A percentile compares a stretch with the other conserved stretches of the same genome.
These are phyloP conservation scores for Suhomyces sp. DNA, from an alignment of 805 yeast genomes.

Conservation along the genomic window DNA sequence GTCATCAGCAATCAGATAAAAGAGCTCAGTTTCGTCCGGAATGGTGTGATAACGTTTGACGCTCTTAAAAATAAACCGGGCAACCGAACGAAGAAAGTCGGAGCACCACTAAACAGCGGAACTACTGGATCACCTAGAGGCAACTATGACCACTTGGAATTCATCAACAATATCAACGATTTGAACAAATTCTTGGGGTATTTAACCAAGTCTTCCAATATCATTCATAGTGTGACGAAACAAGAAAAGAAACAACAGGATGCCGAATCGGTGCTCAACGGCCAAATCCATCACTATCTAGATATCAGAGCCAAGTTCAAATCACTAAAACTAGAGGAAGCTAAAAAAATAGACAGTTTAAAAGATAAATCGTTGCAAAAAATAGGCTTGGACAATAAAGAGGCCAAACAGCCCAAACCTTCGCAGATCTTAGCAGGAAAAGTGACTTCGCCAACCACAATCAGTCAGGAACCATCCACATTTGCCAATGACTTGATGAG, in stretches of 20 bases:
- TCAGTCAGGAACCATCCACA: background rate
- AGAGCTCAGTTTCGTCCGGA: slow-evolving; percentile 41
- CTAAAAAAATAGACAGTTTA: slow-evolving; percentile 6
- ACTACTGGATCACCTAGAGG: background rate
- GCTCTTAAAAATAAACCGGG: slow-evolving; percentile 23
- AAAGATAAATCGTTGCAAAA: slow-evolving; percentile 2
- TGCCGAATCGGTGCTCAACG: slow-evolving; percentile 9
- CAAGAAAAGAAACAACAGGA: slow-evolving; percentile 13
- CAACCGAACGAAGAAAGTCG: slow-evolving; percentile 2
- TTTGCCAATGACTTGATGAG: background rate
- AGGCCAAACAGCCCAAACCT: slow-evolving; percentile 5
- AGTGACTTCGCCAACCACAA: background rate
- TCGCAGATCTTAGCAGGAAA: slow-evolving; percentile 1
- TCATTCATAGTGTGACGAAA: slow-evolving; percentile 40
- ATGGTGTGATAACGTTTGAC: slow-evolving; percentile 43
- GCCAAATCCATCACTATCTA: slow-evolving; percentile 20
- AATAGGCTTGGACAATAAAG: slow-evolving; percentile 3
- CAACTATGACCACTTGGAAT: slow-evolving; percentile 33
- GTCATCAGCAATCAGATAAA: slow-evolving; percentile 41
- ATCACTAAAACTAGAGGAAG: slow-evolving; percentile 10
- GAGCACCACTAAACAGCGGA: background rate
- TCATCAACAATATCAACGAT: slow-evolving; percentile 38
- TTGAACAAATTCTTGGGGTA: slow-evolving; percentile 39
- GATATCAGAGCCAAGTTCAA: slow-evolving; percentile 16
- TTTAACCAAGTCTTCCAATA: slow-evolving; percentile 33